Base-by-base conservation (phyloP, 192 early-diverging fungal genomes). In the Coemansia sp. region DNA sequence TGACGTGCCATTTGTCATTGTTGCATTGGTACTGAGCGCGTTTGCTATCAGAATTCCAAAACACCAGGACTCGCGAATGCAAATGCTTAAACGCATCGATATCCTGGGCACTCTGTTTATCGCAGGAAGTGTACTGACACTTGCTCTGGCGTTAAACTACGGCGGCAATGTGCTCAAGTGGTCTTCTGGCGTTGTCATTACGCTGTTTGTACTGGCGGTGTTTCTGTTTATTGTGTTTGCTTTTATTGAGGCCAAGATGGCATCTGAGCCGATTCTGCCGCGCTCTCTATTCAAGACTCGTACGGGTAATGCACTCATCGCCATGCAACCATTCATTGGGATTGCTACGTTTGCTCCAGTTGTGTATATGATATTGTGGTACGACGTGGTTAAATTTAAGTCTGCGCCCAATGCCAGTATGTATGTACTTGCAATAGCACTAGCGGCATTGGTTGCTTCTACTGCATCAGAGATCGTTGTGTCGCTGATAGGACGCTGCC, bases 321-420 rank as follows among this genome's bases (percentile, higher is more conserved):
- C 27, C 10, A 52, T 74, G 28, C 67, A 73, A 61, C 65, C 61
- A 27, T 56, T 74, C 16, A 18, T 69, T 7, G 71, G 74, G 7
- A 53, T 71, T 25, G 68, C 62, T 28, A 68, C 61, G 6, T 76
- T 62, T 56, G 50, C 58, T 14, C 74, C 69, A 0, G 16, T 74
- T 3, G 54, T 77, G 7, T 97, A 89, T 79, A 65, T 89, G 26
- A 82, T 87, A 0, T 16, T 88, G 23, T 94, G 84, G 68, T 94
- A 90, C 68, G 86, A 91, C 56, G 51, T 58, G 7, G 68, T 80
- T 65, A 70, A 74, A 50, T 30, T 32, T 26, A 64, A 60, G 52
- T 67, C 64, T 3, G 19, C 62, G 0, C n/a, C 32, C 21, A 63
- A n/a, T 31, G 49, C 58, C 8, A 55, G 68, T 12, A 25, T 53